phyloP scores from a whole-genome alignment of 1,284 basidiomycete genomes.

The Amylostereum areolatum region DNA sequence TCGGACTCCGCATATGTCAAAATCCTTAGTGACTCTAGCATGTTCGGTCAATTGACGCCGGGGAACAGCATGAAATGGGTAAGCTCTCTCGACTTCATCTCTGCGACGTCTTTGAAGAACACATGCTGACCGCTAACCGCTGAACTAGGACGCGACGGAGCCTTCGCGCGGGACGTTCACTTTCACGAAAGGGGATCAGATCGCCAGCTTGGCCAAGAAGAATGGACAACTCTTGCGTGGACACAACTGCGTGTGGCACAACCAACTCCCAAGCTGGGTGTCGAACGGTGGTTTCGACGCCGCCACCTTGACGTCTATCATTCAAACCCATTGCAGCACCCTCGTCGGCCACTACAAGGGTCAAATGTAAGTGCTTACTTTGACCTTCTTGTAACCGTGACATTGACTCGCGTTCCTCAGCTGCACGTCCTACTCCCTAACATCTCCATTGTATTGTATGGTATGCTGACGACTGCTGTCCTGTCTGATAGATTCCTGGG shows the following conservation, averaged over 20 bases:
- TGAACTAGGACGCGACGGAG: not conserved
- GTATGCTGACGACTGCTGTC: not conserved
- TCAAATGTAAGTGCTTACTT: constrained; percentile 17
- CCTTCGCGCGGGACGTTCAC: constrained; percentile 27
- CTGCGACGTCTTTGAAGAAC: not conserved
- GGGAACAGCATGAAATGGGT: constrained; percentile 35
- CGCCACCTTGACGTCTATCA: constrained; percentile 22
- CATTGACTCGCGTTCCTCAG: too few species aligned
- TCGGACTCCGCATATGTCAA: constrained; percentile 15
- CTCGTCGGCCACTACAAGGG: constrained; percentile 32
- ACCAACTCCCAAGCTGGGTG: constrained; percentile 43
- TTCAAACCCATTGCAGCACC: constrained; percentile 30
- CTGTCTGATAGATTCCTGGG: constrained; percentile 27
- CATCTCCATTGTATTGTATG: not conserved
- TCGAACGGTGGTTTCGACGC: constrained; percentile 9
- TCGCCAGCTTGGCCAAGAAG: constrained; percentile 40
- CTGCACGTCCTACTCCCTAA: too few species aligned
- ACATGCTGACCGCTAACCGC: too few species aligned
- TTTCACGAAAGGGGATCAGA: constrained; percentile 32
- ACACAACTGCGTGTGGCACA: constrained; percentile 47
- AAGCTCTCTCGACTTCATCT: constrained; percentile 2
- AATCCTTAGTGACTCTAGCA: constrained; percentile 17
- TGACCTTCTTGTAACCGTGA: too few species aligned
- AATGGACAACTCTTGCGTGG: constrained; percentile 42
- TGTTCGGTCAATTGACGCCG: constrained; percentile 30